These are phyloP conservation scores for Monilinia fructicola DNA, from an alignment of 2,329 filamentous ascomycete species.

Conservation along the genomic window DNA sequence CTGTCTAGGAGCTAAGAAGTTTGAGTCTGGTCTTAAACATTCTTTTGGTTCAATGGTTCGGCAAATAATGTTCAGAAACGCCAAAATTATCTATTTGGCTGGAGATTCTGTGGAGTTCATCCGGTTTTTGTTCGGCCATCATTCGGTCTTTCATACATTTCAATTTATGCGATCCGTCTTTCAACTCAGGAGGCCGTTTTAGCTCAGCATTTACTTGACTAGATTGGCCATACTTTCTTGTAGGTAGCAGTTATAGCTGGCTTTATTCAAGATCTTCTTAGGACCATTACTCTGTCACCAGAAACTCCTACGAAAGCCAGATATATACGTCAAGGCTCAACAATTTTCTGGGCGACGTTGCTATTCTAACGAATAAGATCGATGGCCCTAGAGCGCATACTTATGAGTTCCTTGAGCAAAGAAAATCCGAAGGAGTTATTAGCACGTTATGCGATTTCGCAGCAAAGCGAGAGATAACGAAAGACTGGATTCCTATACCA, in stretches of 20 bases:
- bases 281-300: conserved; percentile 45
- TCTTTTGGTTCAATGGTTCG: not conserved
- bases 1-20: not conserved
- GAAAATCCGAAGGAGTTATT: conserved; percentile 41
- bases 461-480: conserved; percentile 43
- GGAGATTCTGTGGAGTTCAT: not conserved
- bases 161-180: not conserved
- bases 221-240: not conserved
- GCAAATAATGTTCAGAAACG: not conserved
- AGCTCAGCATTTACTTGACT: not conserved
- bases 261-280: conserved; percentile 17
- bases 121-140: not conserved
- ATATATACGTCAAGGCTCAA: conserved; percentile 41
- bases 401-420: conserved; percentile 46
- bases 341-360: conserved; percentile 45
- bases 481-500: conserved; percentile 48
- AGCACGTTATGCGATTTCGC: conserved; percentile 43
- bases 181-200: not conserved
- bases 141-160: not conserved
- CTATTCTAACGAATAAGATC: conserved; percentile 43
- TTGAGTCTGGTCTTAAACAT: not conserved
- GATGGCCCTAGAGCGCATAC: conserved; percentile 46
- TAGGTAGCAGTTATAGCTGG: not conserved
- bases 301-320: conserved; percentile 44
- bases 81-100: not conserved